Percentiles rank a stretch among this genome's conserved stretches.
Evolutionary conservation across 805 yeast species (phyloP).

Genomic region (Lipomyces anomalus): DNA sequence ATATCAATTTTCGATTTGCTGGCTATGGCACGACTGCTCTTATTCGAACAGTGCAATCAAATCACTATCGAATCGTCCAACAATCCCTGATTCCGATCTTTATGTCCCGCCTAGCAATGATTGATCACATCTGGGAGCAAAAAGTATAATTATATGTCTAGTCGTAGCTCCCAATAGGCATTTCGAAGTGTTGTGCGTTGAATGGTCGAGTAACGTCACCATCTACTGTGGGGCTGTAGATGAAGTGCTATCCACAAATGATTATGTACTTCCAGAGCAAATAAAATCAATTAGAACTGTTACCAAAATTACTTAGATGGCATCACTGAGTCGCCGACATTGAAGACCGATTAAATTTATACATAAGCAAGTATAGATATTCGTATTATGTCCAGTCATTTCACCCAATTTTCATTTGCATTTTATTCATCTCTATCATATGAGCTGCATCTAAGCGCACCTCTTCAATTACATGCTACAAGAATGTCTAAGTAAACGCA

Average conservation of each 20-base stretch:
- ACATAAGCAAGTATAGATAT: no score
- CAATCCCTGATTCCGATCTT: slow-evolving; percentile 31
- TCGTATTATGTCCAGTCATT: no score
- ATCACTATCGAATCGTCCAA: slow-evolving; percentile 18
- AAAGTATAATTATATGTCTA: no score
- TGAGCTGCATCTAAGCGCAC: no score
- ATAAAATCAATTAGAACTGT: background rate
- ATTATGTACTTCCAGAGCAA: slow-evolving; percentile 33
- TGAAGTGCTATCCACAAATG: slow-evolving; percentile 24
- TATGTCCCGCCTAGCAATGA: slow-evolving; percentile 33
- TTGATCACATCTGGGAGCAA: slow-evolving; percentile 30
- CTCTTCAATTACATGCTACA: no score
- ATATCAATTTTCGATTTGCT: slow-evolving; percentile 16
- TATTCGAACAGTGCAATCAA: slow-evolving; percentile 12
- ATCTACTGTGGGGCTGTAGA: slow-evolving; percentile 31
- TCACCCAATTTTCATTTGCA: no score
- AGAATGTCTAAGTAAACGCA: no score
- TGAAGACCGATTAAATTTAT: slow-evolving; percentile 31
- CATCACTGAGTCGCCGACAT: slow-evolving; percentile 29
- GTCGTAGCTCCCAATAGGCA: no score
- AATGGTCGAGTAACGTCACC: slow-evolving; percentile 26
- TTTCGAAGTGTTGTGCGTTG: no score
- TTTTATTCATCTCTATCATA: no score
- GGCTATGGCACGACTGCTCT: slow-evolving; percentile 13
- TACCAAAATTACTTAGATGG: slow-evolving; percentile 1